phyloP scores from a whole-genome alignment of 352 stramenopile species.

The Phytopythium cucurbitacearum region DNA sequence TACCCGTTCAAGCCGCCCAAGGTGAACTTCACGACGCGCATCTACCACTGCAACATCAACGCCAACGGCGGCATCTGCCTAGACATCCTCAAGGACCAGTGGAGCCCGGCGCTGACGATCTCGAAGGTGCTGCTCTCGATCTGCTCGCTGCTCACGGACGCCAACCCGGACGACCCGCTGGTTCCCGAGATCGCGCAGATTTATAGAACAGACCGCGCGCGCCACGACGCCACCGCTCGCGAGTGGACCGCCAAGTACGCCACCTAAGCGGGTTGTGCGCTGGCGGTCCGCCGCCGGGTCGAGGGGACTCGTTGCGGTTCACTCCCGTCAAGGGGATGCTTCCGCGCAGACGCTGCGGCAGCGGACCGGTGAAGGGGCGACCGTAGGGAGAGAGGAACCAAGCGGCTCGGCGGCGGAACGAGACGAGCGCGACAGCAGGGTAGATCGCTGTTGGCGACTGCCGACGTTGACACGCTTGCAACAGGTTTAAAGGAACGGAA shows the following conservation, averaged over 20 bases:
- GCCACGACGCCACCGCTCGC: slow-evolving; percentile 94
- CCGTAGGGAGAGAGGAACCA: too few species aligned
- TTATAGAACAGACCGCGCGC: slow-evolving; percentile 91
- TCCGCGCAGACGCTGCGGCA: too few species aligned
- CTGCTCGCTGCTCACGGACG: slow-evolving; percentile 98
- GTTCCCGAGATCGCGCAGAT: slow-evolving; percentile 91
- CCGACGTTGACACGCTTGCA: too few species aligned
- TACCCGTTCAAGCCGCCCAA: slow-evolving; percentile 99
- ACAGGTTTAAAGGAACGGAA: too few species aligned
- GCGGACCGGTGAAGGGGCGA: too few species aligned
- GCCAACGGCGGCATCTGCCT: slow-evolving; percentile 99
- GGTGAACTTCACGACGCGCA: slow-evolving; percentile 99
- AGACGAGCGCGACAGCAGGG: too few species aligned
- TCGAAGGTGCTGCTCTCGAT: slow-evolving; percentile 99
- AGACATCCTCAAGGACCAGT: slow-evolving; percentile 99
- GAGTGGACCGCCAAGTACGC: slow-evolving; percentile 99
- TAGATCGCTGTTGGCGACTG: too few species aligned
- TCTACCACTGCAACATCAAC: slow-evolving; percentile 99
- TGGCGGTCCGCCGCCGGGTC: neutral
- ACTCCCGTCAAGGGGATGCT: too few species aligned
- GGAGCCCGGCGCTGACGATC: slow-evolving; percentile 98
- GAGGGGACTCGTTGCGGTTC: neutral
- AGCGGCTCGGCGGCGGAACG: too few species aligned
- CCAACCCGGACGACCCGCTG: slow-evolving; percentile 99
- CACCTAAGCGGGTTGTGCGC: slow-evolving; percentile 71